Evolutionary conservation across 441 rosid species (phyloP).

Genomic region (Flueggea neowawraea): DNA sequence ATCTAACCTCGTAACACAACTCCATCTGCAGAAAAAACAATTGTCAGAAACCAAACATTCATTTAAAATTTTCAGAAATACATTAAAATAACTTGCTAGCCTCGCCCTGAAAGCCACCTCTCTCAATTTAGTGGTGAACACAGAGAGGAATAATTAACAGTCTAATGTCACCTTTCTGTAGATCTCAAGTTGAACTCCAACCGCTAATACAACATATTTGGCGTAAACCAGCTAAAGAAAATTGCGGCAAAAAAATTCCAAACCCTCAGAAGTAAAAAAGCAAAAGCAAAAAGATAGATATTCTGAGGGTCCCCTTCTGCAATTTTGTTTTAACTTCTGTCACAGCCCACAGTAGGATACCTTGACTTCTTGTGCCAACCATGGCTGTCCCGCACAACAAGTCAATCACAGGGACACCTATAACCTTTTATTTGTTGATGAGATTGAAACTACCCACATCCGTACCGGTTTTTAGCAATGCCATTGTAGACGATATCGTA

Average conservation of each 20-base stretch:
- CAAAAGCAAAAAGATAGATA: background rate
- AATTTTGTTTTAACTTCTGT: slow-evolving; percentile 12
- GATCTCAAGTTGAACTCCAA: background rate
- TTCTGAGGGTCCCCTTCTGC: slow-evolving; percentile 16
- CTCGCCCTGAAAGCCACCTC: too few species aligned
- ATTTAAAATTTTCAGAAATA: background rate
- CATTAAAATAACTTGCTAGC: too few species aligned
- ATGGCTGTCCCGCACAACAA: background rate
- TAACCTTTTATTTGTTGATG: background rate
- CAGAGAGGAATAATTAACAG: too few species aligned
- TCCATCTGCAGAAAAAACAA: too few species aligned
- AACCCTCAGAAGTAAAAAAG: background rate
- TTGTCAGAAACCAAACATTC: background rate
- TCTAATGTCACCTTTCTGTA: background rate
- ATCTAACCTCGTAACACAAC: too few species aligned
- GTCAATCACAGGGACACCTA: background rate
- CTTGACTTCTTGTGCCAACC: background rate
- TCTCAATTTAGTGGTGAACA: too few species aligned
- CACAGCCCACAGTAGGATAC: slow-evolving; percentile 2
- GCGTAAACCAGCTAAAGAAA: background rate
- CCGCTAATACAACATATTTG: too few species aligned
- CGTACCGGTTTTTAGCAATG: background rate
- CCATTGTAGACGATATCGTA: background rate
- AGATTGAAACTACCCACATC: background rate
- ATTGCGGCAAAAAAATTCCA: background rate